Evolutionary conservation across 176 grass and related monocot genomes (phyloP).

Genomic region (Poa annua): DNA sequence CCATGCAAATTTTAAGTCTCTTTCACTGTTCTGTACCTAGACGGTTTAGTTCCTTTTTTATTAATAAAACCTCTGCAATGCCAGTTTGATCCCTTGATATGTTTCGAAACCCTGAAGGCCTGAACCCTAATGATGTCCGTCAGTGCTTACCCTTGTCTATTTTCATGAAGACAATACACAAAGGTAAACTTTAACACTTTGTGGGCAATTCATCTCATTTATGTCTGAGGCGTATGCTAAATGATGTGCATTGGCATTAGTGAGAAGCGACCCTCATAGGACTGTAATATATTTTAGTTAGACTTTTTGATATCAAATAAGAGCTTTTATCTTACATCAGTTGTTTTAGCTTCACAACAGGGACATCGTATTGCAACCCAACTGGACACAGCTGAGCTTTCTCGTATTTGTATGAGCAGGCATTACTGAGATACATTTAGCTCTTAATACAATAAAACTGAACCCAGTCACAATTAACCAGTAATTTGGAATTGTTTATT

Average conservation of each 20-base stretch:
- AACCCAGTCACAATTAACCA: background rate
- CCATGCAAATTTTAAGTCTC: background rate
- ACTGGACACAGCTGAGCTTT: background rate
- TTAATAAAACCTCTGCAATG: constrained; percentile 28
- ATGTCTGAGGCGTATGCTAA: too few relatives aligned
- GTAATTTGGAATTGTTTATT: background rate
- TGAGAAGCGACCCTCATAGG: too few relatives aligned
- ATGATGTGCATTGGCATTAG: too few relatives aligned
- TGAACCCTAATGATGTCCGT: too few relatives aligned
- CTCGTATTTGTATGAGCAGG: background rate
- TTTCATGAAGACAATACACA: background rate
- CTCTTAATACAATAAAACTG: background rate
- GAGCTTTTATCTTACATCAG: too few relatives aligned
- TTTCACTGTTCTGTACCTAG: background rate
- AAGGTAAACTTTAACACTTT: background rate
- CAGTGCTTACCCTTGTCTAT: background rate
- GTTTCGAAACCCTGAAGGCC: background rate
- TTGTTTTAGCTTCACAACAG: too few relatives aligned
- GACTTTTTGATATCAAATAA: too few relatives aligned
- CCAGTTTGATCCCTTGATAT: background rate
- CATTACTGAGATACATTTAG: background rate
- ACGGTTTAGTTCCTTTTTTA: background rate
- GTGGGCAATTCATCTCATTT: too few relatives aligned
- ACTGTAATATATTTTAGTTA: too few relatives aligned
- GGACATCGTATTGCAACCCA: too few relatives aligned